Evolutionary conservation across 352 stramenopile genomes (phyloP).

Genomic region (Saprolegnia diclina): DNA sequence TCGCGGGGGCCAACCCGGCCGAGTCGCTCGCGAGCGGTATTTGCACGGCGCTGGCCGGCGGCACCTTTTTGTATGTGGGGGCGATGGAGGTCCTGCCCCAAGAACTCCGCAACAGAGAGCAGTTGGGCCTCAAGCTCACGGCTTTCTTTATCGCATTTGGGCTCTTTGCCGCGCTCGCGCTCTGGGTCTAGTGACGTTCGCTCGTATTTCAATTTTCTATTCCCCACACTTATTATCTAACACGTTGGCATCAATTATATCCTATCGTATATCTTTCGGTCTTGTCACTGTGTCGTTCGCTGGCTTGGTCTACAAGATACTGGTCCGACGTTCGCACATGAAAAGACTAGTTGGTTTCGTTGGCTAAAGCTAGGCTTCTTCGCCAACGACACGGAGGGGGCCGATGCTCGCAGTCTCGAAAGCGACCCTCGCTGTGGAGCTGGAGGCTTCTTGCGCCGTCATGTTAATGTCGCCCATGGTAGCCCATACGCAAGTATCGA

Average conservation of each 20-base stretch:
- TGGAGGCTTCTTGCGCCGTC: too few species aligned
- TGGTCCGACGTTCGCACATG: not conserved
- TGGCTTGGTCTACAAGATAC: too few species aligned
- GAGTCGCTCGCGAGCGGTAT: slow-evolving; percentile 51
- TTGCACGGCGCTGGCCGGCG: slow-evolving; percentile 66
- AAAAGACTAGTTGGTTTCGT: not conserved
- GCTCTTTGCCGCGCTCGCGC: slow-evolving; percentile 58
- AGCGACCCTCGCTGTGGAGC: too few species aligned
- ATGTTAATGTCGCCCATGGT: too few species aligned
- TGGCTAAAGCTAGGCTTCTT: not conserved
- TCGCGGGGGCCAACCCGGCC: slow-evolving; percentile 38
- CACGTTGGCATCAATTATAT: too few species aligned
- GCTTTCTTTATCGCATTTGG: slow-evolving; percentile 53
- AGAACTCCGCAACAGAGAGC: slow-evolving; percentile 53
- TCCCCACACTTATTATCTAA: not conserved
- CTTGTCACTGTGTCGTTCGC: not conserved
- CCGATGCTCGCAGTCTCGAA: too few species aligned
- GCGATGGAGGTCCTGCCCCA: slow-evolving; percentile 80
- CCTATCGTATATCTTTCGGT: not conserved
- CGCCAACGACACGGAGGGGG: too few species aligned
- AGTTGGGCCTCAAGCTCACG: slow-evolving; percentile 46
- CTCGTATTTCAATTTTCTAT: not conserved
- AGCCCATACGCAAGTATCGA: too few species aligned
- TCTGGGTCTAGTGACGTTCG: slow-evolving; percentile 45
- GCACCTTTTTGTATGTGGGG: slow-evolving; percentile 76